Conservation (phyloP, 1,284 basidiomycete species). For the Austroboletus olivaceoglutinosus region DNA sequence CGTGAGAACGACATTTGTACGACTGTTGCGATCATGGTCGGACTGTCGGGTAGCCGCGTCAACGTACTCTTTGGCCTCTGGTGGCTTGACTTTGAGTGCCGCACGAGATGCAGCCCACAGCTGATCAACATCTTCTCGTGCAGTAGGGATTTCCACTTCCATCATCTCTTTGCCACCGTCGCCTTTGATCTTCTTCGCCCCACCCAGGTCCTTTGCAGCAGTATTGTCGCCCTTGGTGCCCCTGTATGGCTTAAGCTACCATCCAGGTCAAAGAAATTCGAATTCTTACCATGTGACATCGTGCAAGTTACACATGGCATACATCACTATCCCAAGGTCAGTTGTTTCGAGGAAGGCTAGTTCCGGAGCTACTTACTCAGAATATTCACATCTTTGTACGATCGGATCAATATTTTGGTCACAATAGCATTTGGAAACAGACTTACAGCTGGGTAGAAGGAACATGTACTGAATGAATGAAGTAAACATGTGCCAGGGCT, state of each 20-base stretch:
- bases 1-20: slow-evolving; percentile 81
- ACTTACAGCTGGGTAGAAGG: slow-evolving; percentile 69
- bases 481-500: slow-evolving; percentile 95
- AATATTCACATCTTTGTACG: slow-evolving; percentile 74
- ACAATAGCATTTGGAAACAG: slow-evolving; percentile 13
- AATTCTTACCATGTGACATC: slow-evolving; percentile 74
- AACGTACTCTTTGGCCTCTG: slow-evolving; percentile 75
- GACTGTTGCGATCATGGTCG: slow-evolving; percentile 81
- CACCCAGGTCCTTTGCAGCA: slow-evolving; percentile 80
- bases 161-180: slow-evolving; percentile 82
- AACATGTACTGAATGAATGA: slow-evolving; percentile 85
- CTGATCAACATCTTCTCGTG: slow-evolving; percentile 81
- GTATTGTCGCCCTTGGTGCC: slow-evolving; percentile 92
- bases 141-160: slow-evolving; percentile 81
- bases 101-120: slow-evolving; percentile 75
- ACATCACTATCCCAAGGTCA: slow-evolving; percentile 59
- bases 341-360: not conserved
- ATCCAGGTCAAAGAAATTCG: not conserved
- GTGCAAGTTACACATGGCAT: slow-evolving; percentile 88
- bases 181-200: slow-evolving; percentile 82
- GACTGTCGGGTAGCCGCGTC: slow-evolving; percentile 86
- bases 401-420: slow-evolving; percentile 9
- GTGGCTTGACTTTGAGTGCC: slow-evolving; percentile 62
- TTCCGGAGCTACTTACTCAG: slow-evolving; percentile 48
- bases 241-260: slow-evolving; percentile 38